Evolutionary conservation across 2,329 filamentous ascomycete genomes (phyloP).

Genomic region (Grosmannia huntii): DNA sequence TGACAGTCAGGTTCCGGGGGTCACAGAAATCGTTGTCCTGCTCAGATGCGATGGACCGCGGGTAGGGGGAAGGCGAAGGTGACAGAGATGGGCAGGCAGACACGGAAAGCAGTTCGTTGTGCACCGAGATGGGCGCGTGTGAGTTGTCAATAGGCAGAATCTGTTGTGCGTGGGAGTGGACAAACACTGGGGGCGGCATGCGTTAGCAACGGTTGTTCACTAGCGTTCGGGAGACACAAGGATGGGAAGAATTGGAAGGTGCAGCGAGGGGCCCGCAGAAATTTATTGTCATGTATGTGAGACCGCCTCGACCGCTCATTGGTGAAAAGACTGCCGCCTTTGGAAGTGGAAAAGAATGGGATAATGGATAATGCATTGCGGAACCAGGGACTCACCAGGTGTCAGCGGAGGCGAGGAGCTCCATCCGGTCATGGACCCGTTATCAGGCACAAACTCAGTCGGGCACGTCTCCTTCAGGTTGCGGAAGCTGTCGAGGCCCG

Average conservation of each 20-base stretch:
- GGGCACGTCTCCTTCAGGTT: conserved; percentile 60
- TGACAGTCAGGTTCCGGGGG: conserved; percentile 75
- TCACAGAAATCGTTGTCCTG: conserved; percentile 79
- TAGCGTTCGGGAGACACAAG: neutral
- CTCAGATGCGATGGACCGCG: conserved; percentile 54
- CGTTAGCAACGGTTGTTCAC: conserved; percentile 20
- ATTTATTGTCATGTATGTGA: neutral
- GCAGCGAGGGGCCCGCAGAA: neutral
- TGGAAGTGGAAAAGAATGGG: neutral
- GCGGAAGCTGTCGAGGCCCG: conserved; percentile 54
- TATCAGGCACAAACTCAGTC: conserved; percentile 56
- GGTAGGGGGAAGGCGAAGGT: conserved; percentile 71
- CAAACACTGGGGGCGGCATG: conserved; percentile 28
- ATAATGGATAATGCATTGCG: conserved; percentile 1
- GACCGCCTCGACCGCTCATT: neutral
- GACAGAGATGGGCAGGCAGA: conserved; percentile 70
- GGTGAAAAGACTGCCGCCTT: neutral
- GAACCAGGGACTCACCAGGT: conserved; percentile 55
- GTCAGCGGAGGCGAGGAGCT: conserved; percentile 75
- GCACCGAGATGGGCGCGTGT: conserved; percentile 42
- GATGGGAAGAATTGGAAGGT: neutral
- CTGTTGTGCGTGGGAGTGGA: conserved; percentile 32
- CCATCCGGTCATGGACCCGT: conserved; percentile 64
- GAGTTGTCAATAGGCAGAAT: conserved; percentile 17
- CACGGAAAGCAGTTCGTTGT: conserved; percentile 52